These are phyloP conservation scores for Hordeum marinum DNA, from an alignment of 176 grass and related monocot species.

Conservation along the genomic window DNA sequence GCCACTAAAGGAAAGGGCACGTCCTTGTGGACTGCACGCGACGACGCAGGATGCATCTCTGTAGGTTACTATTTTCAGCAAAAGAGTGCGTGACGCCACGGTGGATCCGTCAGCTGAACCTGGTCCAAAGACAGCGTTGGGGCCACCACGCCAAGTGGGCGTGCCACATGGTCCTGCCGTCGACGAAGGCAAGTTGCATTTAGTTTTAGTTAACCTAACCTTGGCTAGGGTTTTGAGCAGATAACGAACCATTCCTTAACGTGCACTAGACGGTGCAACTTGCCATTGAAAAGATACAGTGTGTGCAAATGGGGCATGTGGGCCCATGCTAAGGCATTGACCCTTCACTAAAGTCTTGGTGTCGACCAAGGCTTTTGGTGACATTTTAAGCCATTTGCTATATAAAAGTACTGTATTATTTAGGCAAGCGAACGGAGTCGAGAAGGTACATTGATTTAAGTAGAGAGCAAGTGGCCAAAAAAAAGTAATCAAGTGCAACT, in stretches of 20 bases:
- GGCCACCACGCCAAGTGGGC: slow-evolving; percentile 24
- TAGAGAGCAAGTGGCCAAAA: slow-evolving; percentile 10
- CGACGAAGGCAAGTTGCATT: slow-evolving; percentile 23
- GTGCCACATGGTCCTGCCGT: background rate
- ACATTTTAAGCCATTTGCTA: background rate
- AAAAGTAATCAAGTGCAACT: slow-evolving; percentile 1
- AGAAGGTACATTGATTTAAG: background rate
- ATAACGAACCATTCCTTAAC: background rate
- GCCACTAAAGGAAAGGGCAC: background rate
- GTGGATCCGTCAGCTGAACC: slow-evolving; percentile 37
- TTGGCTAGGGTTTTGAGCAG: slow-evolving; percentile 8
- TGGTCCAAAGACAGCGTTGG: slow-evolving; percentile 11
- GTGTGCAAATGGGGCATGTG: background rate
- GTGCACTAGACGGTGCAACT: background rate
- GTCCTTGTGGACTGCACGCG: background rate
- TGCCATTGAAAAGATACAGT: background rate
- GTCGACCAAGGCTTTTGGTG: background rate
- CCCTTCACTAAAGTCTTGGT: background rate
- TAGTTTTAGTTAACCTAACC: slow-evolving; percentile 2
- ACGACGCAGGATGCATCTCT: background rate
- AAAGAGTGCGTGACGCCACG: slow-evolving; percentile 11
- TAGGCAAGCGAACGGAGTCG: background rate
- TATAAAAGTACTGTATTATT: background rate
- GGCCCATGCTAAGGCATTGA: background rate
- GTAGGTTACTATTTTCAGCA: slow-evolving; percentile 11